phyloP scores from a whole-genome alignment of 1,284 basidiomycete species.

The Moesziomyces parantarcticus region DNA sequence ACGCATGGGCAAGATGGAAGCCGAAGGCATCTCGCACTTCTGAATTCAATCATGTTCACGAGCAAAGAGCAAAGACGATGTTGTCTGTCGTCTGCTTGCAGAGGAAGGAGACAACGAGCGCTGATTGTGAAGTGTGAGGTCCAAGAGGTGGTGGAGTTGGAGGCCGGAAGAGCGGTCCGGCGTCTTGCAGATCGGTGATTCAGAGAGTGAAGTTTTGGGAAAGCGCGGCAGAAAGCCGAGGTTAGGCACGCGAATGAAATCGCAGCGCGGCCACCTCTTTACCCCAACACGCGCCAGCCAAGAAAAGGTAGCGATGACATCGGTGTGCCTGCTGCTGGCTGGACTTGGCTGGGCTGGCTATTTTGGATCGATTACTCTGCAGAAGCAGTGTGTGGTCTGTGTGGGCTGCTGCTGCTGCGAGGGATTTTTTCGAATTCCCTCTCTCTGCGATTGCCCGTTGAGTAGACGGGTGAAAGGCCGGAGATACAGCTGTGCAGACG shows the following conservation, averaged over 20 bases:
- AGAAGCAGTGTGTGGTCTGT: neutral
- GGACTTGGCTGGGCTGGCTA: neutral
- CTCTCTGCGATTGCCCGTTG: neutral
- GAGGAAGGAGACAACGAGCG: neutral
- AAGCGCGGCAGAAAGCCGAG: neutral
- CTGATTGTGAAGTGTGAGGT: neutral
- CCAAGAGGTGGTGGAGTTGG: neutral
- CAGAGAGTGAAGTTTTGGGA: neutral
- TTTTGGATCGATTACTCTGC: neutral
- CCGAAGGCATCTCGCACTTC: constrained; percentile 61
- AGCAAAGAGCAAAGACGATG: neutral
- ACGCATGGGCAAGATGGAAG: constrained; percentile 59
- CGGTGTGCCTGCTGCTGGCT: neutral
- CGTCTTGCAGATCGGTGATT: constrained; percentile 21
- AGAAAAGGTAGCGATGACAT: neutral
- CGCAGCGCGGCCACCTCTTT: neutral
- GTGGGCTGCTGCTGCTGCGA: no score
- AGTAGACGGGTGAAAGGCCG: neutral
- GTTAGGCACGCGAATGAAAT: neutral
- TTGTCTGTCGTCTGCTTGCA: no score
- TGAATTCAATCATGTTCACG: constrained; percentile 11
- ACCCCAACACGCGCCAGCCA: neutral
- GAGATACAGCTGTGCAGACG: neutral
- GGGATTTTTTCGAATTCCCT: neutral
- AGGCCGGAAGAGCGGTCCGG: constrained; percentile 22